Percentiles rank a stretch among this genome's conserved stretches.
These are phyloP conservation scores for Chlorella sp. DNA, from an alignment of 139 green algal species.

Conservation along the genomic window DNA sequence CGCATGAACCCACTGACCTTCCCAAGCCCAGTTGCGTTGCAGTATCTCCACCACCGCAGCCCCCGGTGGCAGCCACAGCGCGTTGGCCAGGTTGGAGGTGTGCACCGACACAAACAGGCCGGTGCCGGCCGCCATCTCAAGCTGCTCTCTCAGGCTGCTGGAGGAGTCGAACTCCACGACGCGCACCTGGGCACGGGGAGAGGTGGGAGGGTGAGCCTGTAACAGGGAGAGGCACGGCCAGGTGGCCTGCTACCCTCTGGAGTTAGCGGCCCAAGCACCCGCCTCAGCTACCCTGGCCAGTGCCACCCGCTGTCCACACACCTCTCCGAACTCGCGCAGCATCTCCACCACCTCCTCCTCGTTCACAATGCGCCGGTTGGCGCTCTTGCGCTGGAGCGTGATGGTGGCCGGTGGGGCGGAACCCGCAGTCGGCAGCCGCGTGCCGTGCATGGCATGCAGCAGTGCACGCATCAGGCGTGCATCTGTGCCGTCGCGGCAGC, in stretches of 20 bases:
- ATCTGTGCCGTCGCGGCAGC: not conserved
- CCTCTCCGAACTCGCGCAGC: constrained; percentile 69
- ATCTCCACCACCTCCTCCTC: constrained; percentile 62
- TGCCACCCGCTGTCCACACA: not conserved
- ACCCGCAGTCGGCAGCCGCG: not conserved
- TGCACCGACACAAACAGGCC: constrained; percentile 83
- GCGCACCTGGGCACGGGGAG: constrained; percentile 25
- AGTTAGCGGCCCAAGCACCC: no score
- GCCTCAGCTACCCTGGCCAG: no score
- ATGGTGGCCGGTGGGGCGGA: constrained; percentile 60
- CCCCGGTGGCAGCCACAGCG: constrained; percentile 80
- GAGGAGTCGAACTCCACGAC: constrained; percentile 61
- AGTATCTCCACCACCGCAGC: constrained; percentile 84
- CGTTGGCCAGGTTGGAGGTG: constrained; percentile 87
- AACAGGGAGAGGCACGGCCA: no score
- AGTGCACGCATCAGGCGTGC: not conserved
- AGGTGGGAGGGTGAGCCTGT: not conserved
- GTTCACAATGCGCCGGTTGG: constrained; percentile 90
- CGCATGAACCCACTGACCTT: not conserved
- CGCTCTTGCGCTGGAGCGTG: constrained; percentile 82
- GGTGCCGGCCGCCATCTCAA: constrained; percentile 71
- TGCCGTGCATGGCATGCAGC: not conserved
- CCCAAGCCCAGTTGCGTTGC: constrained; percentile 88
- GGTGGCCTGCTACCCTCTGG: no score
- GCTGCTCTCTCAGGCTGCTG: constrained; percentile 77